Base-by-base conservation (phyloP, 179 eudicot genomes). In the Beta corolliflora region DNA sequence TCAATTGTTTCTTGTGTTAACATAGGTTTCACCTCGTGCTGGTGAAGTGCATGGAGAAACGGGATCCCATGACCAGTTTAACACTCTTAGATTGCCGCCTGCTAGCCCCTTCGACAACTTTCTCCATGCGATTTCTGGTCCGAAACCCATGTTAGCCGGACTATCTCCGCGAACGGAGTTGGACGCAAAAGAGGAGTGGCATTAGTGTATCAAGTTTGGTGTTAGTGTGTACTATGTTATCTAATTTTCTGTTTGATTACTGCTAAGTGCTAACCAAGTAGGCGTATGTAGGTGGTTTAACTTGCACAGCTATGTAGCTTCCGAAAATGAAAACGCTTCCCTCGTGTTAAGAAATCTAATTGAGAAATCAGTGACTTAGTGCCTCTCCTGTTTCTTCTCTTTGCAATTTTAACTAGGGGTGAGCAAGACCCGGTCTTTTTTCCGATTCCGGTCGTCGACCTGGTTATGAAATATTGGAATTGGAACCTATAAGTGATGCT, bases 91-190 rank as follows among this genome's bases (percentile, higher is more conserved):
- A 90, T 81, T 97, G 64, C 99, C 99, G 71, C 98, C 99, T 21
- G 98, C 99, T n/a, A 97, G 98, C 86, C 99, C 99, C 29, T 97
- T 93, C 41, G 99, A 97, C 88, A 93, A 97, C 91, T 97, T 97
- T 86, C 93, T 97, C 71, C 86, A 87, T 78, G 97, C 97, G 77
- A 94, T 86, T 31, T 75, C 89, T 21, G 87, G 86, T 19, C 83
- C 90, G 0, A 81, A 67, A 59, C 77, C 83, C 14, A 77, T 45
- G 71, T 50, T 76, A n/a, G 83, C 80, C 1, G 81, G 80, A 48
- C 81, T 80, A 48, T 83, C 81, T 5, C 61, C 84, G 5, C 84
- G 84, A 84, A 60, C 0, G 55, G 36, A 75, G 67, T 54, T 64
- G 77, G 64, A 55, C 23, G 11, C 16, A 25, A 45, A 23, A 54